These are phyloP conservation scores for Lactarius deliciosus DNA, from an alignment of 768 basidiomycete species.

Conservation along the genomic window DNA sequence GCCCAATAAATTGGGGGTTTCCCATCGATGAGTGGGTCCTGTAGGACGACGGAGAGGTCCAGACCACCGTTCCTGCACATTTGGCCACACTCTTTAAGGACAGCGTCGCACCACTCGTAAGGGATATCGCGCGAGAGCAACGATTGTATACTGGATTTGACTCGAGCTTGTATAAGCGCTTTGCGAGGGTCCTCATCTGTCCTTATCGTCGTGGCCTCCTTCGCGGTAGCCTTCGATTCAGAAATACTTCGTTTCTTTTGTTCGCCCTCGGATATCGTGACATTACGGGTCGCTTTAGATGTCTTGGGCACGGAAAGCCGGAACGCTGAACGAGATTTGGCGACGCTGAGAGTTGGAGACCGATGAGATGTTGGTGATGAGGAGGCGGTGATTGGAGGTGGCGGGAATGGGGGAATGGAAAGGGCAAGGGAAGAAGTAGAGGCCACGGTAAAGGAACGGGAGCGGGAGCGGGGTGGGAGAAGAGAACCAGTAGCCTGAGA, in stretches of 20 bases:
- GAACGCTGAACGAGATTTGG: slow-evolving; percentile 10
- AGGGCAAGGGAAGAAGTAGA: background rate
- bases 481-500: background rate
- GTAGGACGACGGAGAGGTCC: slow-evolving; percentile 54
- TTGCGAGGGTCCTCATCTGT: background rate
- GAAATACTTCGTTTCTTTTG: background rate
- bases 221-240: slow-evolving; percentile 5
- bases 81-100: slow-evolving; percentile 60
- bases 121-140: slow-evolving; percentile 42
- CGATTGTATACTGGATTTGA: slow-evolving; percentile 12
- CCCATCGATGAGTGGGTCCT: slow-evolving; percentile 59
- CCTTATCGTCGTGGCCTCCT: background rate
- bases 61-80: slow-evolving; percentile 52
- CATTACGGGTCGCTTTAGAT: slow-evolving; percentile 7
- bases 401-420: background rate
- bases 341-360: background rate
- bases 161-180: too few relatives aligned
- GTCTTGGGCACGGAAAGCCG: background rate
- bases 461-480: background rate
- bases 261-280: background rate
- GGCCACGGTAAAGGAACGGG: background rate
- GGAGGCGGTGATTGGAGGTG: background rate
- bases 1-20: slow-evolving; percentile 75
- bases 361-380: background rate
- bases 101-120: slow-evolving; percentile 35